Base-by-base conservation (phyloP, 1,284 basidiomycete species). In the Fomes fomentarius region DNA sequence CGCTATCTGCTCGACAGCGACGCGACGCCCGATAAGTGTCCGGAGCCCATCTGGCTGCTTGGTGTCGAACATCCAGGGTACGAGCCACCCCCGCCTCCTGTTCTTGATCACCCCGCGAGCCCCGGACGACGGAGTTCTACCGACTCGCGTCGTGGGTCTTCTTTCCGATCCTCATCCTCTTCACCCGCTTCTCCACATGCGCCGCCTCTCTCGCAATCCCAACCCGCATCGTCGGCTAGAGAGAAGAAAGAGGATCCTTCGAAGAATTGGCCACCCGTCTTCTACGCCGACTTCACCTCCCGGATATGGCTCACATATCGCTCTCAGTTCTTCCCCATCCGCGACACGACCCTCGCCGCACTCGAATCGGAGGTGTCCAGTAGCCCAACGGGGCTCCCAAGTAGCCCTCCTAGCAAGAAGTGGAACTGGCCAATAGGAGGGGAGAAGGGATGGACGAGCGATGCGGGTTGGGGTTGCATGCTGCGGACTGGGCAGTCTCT, bases 381-480 rank as follows among this genome's bases (percentile, higher is more conserved):
- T 55, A 56, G 59, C 28, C 53, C 59, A 2, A 62, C 60, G 1
- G 49, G 37, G 7, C 30, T 63, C 5, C 52, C 57, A 5, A 66
- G 61, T 35, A 72, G 70, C 58, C 74, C 80, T 49, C 74, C 74
- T 49, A 59, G 69, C n/a, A 73, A 74, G 65, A 73, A 71, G 57
- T 80, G 78, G 80, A 74, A 75, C 50, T 82, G 80, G 75, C 74
- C 74, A 12, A 67, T 77, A 26, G 69, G 78, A 1, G 81, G 80
- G 0, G 89, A 91, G 66, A 88, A 87, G 64, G 90, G 89, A 0
- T 89, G 94, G 83, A 93, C 89, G n/a, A 92, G 84, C 61, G 96
- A 99, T 76, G 80, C 93, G 0, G 96, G 96, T 0, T 99, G 96
- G 96, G 96, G 96, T 0, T 99, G 96, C 71, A 98, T 99, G 96